phyloP scores from a whole-genome alignment of 768 basidiomycete genomes.

The Tricholoma flavovirens region DNA sequence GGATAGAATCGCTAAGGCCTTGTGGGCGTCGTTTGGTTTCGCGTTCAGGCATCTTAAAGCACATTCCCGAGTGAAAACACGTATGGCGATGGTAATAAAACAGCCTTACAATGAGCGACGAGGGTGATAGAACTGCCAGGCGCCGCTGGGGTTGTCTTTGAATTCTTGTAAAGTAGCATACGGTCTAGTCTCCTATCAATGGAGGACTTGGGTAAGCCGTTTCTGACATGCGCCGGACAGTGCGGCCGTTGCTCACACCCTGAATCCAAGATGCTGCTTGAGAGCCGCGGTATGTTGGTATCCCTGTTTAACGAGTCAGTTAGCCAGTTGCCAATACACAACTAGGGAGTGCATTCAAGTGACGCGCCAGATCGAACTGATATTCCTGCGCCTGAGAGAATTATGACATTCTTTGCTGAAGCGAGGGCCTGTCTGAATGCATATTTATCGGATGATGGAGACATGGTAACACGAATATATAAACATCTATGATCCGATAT shows the following conservation, averaged over 20 bases:
- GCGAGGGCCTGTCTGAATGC: constrained; percentile 16
- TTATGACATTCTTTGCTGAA: constrained; percentile 31
- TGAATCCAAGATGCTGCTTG: background rate
- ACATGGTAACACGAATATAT: background rate
- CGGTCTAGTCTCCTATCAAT: constrained; percentile 10
- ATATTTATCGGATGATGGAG: constrained; percentile 15
- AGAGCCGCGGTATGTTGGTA: constrained; percentile 10
- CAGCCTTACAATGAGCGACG: constrained; percentile 29
- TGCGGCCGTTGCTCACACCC: too few relatives aligned
- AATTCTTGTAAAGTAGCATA: constrained; percentile 36
- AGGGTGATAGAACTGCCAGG: constrained; percentile 37
- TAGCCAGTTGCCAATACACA: too few relatives aligned
- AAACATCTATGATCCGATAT: too few relatives aligned
- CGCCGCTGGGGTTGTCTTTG: constrained; percentile 29
- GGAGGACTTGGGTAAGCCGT: too few relatives aligned
- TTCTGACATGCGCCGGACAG: too few relatives aligned
- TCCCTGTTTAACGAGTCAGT: constrained; percentile 1
- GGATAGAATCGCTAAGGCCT: constrained; percentile 33
- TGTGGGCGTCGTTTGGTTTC: constrained; percentile 40
- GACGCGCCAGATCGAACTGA: constrained; percentile 54
- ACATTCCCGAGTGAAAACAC: background rate
- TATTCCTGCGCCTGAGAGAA: constrained; percentile 53
- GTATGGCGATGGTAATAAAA: background rate
- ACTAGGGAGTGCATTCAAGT: background rate
- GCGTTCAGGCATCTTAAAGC: constrained; percentile 27